Percentiles rank a stretch among this genome's conserved stretches.
Conservation (phyloP, 768 basidiomycete species). For the Pleurotus platypus region DNA sequence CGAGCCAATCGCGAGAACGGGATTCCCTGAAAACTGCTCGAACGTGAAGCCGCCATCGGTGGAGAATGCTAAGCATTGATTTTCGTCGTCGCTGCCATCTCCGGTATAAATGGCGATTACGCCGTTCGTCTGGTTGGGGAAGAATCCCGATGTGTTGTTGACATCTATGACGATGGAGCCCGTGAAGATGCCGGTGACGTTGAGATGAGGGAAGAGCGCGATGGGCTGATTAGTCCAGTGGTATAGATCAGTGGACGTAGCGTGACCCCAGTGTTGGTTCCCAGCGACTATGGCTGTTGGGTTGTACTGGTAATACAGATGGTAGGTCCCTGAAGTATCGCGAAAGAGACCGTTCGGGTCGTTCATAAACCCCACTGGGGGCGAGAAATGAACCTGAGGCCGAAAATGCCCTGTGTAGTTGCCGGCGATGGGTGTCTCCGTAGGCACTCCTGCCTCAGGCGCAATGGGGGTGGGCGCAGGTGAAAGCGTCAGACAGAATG, state of each 20-base stretch:
- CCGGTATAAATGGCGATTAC: neutral
- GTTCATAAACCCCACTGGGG: neutral
- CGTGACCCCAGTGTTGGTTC: slow-evolving; percentile 1
- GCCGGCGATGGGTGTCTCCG: too few species aligned
- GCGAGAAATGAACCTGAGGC: neutral
- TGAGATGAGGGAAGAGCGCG: neutral
- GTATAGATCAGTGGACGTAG: neutral
- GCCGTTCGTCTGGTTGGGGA: neutral
- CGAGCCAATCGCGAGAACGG: slow-evolving; percentile 1
- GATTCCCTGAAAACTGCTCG: neutral
- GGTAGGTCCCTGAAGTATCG: neutral
- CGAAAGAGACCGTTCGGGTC: slow-evolving; percentile 1
- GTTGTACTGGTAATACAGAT: neutral
- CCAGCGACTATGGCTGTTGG: neutral
- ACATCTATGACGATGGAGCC: neutral
- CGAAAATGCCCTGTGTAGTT: neutral
- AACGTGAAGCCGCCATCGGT: neutral
- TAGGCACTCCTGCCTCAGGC: too few species aligned
- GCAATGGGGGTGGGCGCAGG: too few species aligned
- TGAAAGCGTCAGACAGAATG: too few species aligned
- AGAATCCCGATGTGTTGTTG: neutral
- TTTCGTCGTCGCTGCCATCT: neutral
- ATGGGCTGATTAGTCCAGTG: slow-evolving; percentile 3
- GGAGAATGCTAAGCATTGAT: neutral
- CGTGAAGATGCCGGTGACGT: neutral